Percentiles rank a stretch among this genome's conserved stretches.
These are phyloP conservation scores for Casuarina cunninghamiana DNA, from an alignment of 306 rosid species.

Conservation along the genomic window DNA sequence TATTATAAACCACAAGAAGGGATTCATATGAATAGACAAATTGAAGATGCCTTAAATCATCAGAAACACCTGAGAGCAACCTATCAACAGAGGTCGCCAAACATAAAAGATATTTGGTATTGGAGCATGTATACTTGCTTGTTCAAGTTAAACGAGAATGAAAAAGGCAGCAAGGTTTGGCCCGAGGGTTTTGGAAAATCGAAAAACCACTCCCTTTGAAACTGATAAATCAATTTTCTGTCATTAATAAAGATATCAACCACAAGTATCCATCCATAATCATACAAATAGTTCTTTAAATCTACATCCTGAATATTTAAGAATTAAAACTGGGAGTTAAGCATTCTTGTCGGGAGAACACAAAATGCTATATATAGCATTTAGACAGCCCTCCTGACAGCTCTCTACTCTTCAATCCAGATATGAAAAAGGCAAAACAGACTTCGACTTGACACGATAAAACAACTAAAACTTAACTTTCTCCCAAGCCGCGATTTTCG, in stretches of 20 bases:
- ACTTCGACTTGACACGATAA: neutral
- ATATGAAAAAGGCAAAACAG: neutral
- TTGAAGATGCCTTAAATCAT: neutral
- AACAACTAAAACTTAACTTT: neutral
- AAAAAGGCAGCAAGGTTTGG: neutral
- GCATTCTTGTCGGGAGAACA: neutral
- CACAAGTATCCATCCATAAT: neutral
- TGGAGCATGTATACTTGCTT: neutral
- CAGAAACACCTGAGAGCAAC: neutral
- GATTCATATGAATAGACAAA: neutral
- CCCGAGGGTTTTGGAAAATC: neutral
- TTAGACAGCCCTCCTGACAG: neutral
- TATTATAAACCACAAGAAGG: neutral
- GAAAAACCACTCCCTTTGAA: neutral
- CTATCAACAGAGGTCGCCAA: neutral
- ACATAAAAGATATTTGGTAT: neutral
- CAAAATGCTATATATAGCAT: neutral
- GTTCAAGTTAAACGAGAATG: neutral
- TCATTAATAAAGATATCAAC: neutral
- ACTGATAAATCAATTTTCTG: neutral
- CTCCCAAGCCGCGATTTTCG: neutral
- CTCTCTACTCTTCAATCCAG: neutral
- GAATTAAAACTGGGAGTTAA: neutral
- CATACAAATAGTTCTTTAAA: neutral
- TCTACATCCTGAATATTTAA: neutral